Base-by-base conservation (phyloP, 2,329 filamentous ascomycete species). In the Neurospora sp. region DNA sequence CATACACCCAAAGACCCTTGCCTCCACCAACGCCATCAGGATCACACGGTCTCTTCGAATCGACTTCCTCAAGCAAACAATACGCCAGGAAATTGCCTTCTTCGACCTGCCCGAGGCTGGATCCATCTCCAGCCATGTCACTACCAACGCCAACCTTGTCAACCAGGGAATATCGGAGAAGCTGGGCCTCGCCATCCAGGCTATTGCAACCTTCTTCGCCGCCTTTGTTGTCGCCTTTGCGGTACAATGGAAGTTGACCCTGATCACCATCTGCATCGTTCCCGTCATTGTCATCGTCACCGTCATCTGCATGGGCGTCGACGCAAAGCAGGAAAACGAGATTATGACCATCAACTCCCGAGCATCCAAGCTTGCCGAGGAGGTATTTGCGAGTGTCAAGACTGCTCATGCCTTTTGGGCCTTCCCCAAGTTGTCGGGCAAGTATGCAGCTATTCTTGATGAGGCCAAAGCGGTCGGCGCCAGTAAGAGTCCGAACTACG, bases 41-140 rank as follows among this genome's bases (percentile, higher is more conserved):
- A 69, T 75, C 19, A 76, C 77, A 15, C 75, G 75, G 28, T 72
- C 75, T 38, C 73, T 78, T 28, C 73, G 75, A 1, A 73, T 74
- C 52, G 74, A 73, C 38, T 75, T 75, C 46, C 69, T 76, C 38
- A 69, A 69, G 13, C 68, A 75, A 8, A 73, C 83, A 1, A 77
- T 87, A 38, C 76, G 85, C 1, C 85, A 89, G 73, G 85, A 88
- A 69, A 81, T 88, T 2, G 81, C 82, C 72, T 86, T 84, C 74
- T 89, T 87, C 71, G 87, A 89, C 74, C 75, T 77, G 28, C 74
- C 77, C 36, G 78, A 76, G 40, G 77, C 77, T 17, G 82, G 82
- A 1, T 81, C 81, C 2, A 76, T 81, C 13, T 76, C 81, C 0
- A 77, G 78, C 17, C 78, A 81, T 68, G 79, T 82, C n/a, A 83